Conservation (phyloP, 495 filamentous ascomycete species). For the Filosporella fistucella region DNA sequence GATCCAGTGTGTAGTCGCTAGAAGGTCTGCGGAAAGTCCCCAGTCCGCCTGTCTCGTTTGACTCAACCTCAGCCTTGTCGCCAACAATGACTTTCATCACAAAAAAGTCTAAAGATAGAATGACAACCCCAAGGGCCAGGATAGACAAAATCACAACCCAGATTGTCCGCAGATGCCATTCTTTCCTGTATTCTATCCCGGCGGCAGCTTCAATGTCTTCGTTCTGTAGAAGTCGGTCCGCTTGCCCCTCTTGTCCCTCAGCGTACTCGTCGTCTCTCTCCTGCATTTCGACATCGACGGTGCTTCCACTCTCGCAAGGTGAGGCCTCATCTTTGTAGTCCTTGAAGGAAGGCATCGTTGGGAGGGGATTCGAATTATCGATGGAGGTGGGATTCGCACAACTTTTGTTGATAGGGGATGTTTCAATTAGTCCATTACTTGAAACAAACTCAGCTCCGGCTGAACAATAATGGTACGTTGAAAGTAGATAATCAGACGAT, state of each 20-base stretch:
- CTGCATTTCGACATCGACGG: constrained; percentile 18
- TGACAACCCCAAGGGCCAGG: constrained; percentile 9
- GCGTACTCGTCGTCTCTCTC: constrained; percentile 15
- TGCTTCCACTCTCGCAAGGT: constrained; percentile 5
- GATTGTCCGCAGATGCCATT: constrained; percentile 24
- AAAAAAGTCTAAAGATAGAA: constrained; percentile 12
- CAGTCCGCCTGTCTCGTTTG: background rate
- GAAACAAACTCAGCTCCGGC: no score
- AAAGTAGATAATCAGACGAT: no score
- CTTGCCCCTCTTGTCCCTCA: constrained; percentile 11
- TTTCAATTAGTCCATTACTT: no score
- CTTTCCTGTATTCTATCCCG: constrained; percentile 14
- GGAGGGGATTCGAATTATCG: no score
- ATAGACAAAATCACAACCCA: constrained; percentile 20
- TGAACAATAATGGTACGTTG: no score
- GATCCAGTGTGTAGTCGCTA: constrained; percentile 39
- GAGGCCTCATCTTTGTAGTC: constrained; percentile 10
- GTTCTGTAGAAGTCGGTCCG: constrained; percentile 14
- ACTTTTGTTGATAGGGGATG: no score
- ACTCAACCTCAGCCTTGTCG: background rate
- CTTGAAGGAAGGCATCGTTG: constrained; percentile 11
- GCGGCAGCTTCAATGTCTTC: constrained; percentile 8
- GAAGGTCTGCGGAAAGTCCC: constrained; percentile 25
- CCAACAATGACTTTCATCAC: constrained; percentile 18
- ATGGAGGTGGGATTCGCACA: no score